Conservation (phyloP, 83 land plant species). For the Diphasiastrum complanatum region DNA sequence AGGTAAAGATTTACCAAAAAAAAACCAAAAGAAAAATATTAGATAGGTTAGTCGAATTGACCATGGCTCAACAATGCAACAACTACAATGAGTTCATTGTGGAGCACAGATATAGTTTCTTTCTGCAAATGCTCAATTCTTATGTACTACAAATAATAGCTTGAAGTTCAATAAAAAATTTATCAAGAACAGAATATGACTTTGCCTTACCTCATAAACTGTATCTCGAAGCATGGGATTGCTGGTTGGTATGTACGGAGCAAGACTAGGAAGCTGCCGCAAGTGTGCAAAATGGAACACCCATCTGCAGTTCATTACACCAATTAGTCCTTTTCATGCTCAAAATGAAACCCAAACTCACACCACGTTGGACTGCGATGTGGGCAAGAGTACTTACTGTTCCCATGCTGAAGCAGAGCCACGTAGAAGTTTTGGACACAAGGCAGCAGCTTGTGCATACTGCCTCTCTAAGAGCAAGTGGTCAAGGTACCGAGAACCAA, state of each 20-base stretch:
- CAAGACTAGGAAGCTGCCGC: slow-evolving; percentile 83
- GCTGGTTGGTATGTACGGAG: slow-evolving; percentile 81
- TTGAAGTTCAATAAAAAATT: too few species aligned
- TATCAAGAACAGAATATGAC: not conserved
- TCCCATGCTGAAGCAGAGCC: slow-evolving; percentile 98
- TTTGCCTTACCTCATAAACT: slow-evolving; percentile 76
- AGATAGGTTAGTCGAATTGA: too few species aligned
- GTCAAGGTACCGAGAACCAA: slow-evolving; percentile 87
- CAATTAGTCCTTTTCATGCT: too few species aligned
- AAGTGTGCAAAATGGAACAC: slow-evolving; percentile 94
- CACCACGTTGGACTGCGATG: too few species aligned
- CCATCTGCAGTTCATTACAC: slow-evolving; percentile 77
- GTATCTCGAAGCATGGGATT: slow-evolving; percentile 88
- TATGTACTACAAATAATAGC: too few species aligned
- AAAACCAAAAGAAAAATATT: too few species aligned
- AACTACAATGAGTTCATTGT: too few species aligned
- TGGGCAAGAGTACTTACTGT: slow-evolving; percentile 59
- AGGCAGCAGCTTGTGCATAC: slow-evolving; percentile 92
- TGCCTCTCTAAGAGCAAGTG: slow-evolving; percentile 82
- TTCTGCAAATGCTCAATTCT: too few species aligned
- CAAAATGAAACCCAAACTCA: too few species aligned
- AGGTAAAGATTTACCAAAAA: too few species aligned
- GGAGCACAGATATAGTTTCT: too few species aligned
- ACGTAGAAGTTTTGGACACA: slow-evolving; percentile 87
- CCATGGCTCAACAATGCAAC: too few species aligned